phyloP scores from a whole-genome alignment of 495 filamentous ascomycete species.

The Penicillium goetzii region DNA sequence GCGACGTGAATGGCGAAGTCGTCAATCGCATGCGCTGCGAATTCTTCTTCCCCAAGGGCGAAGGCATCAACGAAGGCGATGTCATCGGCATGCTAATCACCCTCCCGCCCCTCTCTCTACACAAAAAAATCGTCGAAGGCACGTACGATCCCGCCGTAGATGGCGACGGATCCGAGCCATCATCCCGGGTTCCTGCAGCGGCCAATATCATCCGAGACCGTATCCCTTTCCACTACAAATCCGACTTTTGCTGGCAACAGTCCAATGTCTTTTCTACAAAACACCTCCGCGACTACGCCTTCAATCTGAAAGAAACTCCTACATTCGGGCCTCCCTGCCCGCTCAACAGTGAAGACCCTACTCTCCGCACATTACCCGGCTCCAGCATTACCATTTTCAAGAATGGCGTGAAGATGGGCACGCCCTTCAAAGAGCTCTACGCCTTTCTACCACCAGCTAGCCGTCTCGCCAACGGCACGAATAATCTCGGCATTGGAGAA shows the following conservation, averaged over 20 bases:
- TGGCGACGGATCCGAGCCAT: conserved; percentile 28
- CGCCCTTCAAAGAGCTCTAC: conserved; percentile 83
- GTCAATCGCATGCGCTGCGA: conserved; percentile 91
- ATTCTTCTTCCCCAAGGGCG: conserved; percentile 77
- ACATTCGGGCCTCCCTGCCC: conserved; percentile 58
- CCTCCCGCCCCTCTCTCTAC: conserved; percentile 79
- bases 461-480: conserved; percentile 56
- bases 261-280: conserved; percentile 89
- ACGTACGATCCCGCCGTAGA: conserved; percentile 85
- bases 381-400: conserved; percentile 89
- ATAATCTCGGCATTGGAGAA: conserved; percentile 74
- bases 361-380: conserved; percentile 80
- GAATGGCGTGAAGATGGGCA: conserved; percentile 85
- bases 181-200: conserved; percentile 30
- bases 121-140: conserved; percentile 85
- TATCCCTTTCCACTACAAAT: conserved; percentile 90
- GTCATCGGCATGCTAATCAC: conserved; percentile 94
- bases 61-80: conserved; percentile 79
- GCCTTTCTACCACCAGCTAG: conserved; percentile 92
- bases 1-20: conserved; percentile 86
- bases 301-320: conserved; percentile 52
- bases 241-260: conserved; percentile 91
- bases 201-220: conserved; percentile 90
- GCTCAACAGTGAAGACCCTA: conserved; percentile 68
- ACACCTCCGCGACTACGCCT: conserved; percentile 75